Percentiles rank a stretch among this genome's conserved stretches.
phyloP scores from a whole-genome alignment of 371 early-diverging fungal genomes.

The Haplosporangium sp. region DNA sequence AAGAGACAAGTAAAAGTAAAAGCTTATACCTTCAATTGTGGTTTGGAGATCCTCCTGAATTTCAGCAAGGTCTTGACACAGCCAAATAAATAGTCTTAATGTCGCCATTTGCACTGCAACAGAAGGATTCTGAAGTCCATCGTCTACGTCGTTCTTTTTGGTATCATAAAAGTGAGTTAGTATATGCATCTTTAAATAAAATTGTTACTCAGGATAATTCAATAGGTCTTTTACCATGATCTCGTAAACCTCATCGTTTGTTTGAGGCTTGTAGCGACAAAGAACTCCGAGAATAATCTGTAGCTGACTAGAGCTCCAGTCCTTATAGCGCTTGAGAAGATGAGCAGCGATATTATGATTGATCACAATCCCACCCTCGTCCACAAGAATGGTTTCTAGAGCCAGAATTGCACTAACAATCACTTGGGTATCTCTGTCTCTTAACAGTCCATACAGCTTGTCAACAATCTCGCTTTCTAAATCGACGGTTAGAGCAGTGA shows the following conservation, averaged over 20 bases:
- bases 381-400: slow-evolving; percentile 34
- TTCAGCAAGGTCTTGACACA: slow-evolving; percentile 39
- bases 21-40: slow-evolving; percentile 41
- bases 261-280: slow-evolving; percentile 36
- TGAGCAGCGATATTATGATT: slow-evolving; percentile 24
- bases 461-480: slow-evolving; percentile 49
- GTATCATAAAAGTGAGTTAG: neutral
- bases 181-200: neutral
- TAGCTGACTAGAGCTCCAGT: slow-evolving; percentile 34
- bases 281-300: slow-evolving; percentile 35
- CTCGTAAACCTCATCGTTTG: slow-evolving; percentile 42
- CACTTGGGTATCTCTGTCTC: slow-evolving; percentile 42
- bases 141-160: slow-evolving; percentile 41
- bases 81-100: slow-evolving; percentile 44
- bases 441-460: slow-evolving; percentile 21
- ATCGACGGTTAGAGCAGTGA: neutral
- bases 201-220: neutral
- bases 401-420: slow-evolving; percentile 29
- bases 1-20: neutral
- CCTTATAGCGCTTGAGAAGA: slow-evolving; percentile 30
- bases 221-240: slow-evolving; percentile 30
- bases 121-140: slow-evolving; percentile 35
- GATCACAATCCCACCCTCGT: slow-evolving; percentile 45
- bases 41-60: slow-evolving; percentile 46
- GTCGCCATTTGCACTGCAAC: slow-evolving; percentile 48